Evolutionary conservation across 140 eudicot genomes (phyloP), one percentile per base, ranked within the genome.

Genomic region (Stevia rebaudiana): DNA sequence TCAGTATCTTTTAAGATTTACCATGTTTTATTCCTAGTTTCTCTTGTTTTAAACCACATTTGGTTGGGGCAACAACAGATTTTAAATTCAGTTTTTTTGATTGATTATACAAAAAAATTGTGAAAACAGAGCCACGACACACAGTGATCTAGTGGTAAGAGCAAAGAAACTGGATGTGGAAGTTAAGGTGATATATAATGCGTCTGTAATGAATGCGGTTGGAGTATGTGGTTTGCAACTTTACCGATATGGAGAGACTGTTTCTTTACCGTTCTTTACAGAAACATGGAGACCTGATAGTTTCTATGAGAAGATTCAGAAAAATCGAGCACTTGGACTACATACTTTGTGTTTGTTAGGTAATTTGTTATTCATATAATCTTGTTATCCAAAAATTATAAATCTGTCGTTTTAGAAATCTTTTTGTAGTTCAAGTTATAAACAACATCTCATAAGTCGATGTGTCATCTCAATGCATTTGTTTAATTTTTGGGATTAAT

Each of bases 181-280:
- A 25, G 95, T 92, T 36, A 83, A 82, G 68, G 98, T 85, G 71
- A 75, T 92, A 47, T 95, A 87, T 64, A 92, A 92, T 75, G 96
- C 98, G 31, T 92, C 98, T 8, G 95, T 92, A 11, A 92, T 92
- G 94, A 92, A 92, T 69, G 98, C 98, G 12, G 72, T 92, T 36
- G 98, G 98, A 58, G 82, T 92, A n/a, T 92, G 98, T 67, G 98
- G 98, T 1, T 77, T 92, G 63, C 98, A 92, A 67, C 88, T 92
- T 35, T 92, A 92, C 60, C 96, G 89, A 13, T 92, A 92, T 69
- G 98, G 98, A 62, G 96, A 92, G 81, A 92, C 98, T 10, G 74
- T 92, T 24, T 92, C 98, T 0, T 74, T 92, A 66, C 98, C 98
- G 0, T 88, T 92, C 73, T 92, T 92, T 77, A 92, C 98, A 0